These are phyloP conservation scores for Pythium chondricola DNA, from an alignment of 352 stramenopile species.

Conservation along the genomic window DNA sequence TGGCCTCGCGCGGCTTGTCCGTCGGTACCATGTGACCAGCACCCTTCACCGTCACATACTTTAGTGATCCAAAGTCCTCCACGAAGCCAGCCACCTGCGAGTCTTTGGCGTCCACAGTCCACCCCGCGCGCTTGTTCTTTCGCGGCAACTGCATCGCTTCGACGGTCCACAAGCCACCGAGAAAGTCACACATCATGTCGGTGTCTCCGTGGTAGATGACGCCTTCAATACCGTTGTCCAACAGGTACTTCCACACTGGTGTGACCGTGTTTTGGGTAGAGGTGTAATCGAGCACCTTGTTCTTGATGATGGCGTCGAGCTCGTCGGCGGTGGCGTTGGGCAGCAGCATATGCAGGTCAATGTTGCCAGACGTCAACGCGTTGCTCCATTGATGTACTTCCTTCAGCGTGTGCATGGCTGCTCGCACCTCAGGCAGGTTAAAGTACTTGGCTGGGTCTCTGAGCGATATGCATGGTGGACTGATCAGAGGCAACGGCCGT, in stretches of 20 bases:
- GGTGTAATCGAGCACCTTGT: slow-evolving; percentile 19
- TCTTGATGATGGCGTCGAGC: slow-evolving; percentile 5
- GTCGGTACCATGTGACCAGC: slow-evolving; percentile 66
- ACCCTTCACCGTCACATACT: slow-evolving; percentile 67
- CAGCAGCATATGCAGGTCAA: neutral
- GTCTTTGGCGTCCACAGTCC: slow-evolving; percentile 7
- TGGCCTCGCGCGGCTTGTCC: slow-evolving; percentile 31
- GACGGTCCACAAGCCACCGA: slow-evolving; percentile 23
- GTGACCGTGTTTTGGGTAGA: slow-evolving; percentile 16
- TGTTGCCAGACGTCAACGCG: slow-evolving; percentile 25
- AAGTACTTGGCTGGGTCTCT: slow-evolving; percentile 37
- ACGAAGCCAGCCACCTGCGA: slow-evolving; percentile 62
- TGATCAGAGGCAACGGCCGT: slow-evolving; percentile 54
- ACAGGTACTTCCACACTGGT: slow-evolving; percentile 15
- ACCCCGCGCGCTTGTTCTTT: slow-evolving; percentile 2
- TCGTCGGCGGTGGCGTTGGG: slow-evolving; percentile 6
- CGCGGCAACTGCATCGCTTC: slow-evolving; percentile 19
- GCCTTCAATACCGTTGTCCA: slow-evolving; percentile 9
- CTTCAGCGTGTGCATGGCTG: slow-evolving; percentile 49
- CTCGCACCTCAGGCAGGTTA: slow-evolving; percentile 31
- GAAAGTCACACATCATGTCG: slow-evolving; percentile 22
- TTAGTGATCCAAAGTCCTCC: slow-evolving; percentile 41
- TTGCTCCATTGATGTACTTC: slow-evolving; percentile 30
- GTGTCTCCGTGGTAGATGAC: slow-evolving; percentile 24
- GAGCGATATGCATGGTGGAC: slow-evolving; percentile 51